Evolutionary conservation across 2,329 filamentous ascomycete genomes (phyloP), one percentile per base, ranked within the genome.

Genomic region (Trichoderma lentiforme): DNA sequence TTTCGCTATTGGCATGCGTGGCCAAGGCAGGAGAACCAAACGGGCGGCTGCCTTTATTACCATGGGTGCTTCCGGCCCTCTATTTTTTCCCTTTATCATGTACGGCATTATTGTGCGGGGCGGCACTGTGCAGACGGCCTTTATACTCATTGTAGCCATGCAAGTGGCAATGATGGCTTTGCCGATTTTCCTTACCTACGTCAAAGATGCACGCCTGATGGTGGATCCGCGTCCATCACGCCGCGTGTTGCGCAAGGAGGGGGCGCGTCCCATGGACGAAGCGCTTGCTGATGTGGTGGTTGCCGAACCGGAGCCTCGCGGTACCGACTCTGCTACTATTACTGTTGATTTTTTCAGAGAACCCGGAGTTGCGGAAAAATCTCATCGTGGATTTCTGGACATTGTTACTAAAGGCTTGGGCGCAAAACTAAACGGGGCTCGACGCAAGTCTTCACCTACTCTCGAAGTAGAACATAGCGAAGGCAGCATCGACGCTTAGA

Each of bases 21-120:
- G 94, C 1, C 88, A 97, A 64, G 94, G 94, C 0, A 87, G 88
- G n/a, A 87, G 93, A 74, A 94, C 92, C 4, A 97, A 97, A 82
- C 87, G 91, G 62, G 93, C 92, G 0, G 91, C 92, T 0, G 92
- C 91, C 1, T 93, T 89, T 80, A 90, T 97, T 74, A 93, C 95
- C 2, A 93, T 91, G 79, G 92, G 91, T 64, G 92, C 90, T 1
- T 90, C 88, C 1, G 92, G 93, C 2, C 91, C 93, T 12, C 91
- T 90, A 1, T 89, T 91, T 71, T 92, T 93, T 77, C 92, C 93
- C 0, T 93, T 93, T 39, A 86, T 94, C 68, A 86, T 93, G 73
- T 93, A 92, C 72, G 91, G 84, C 61, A 91, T 93, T 53, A 85
- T 91, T 26, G 84, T 88, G 70, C 77, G 81, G 43, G 87, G 87